A percentile compares a stretch with the other conserved stretches of the same genome.
phyloP scores from a whole-genome alignment of 768 basidiomycete species.

The Amanita exitialis region DNA sequence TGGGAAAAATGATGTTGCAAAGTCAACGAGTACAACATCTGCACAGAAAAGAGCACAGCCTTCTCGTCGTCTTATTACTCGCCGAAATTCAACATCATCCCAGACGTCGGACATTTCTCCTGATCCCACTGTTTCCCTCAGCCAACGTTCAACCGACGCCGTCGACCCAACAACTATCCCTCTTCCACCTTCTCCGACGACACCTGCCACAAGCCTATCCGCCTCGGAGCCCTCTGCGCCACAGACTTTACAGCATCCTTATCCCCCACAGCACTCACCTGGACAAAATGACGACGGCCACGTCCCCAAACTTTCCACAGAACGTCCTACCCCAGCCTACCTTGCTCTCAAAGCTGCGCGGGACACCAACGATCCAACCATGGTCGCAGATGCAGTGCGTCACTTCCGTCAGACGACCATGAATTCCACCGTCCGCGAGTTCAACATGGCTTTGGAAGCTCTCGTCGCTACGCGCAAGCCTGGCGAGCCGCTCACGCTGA shows the following conservation, averaged over 20 bases:
- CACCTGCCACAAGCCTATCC: neutral
- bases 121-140: neutral
- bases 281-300: neutral
- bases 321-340: slow-evolving; percentile 10
- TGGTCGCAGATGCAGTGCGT: slow-evolving; percentile 25
- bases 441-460: slow-evolving; percentile 53
- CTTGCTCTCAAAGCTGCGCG: slow-evolving; percentile 18
- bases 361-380: slow-evolving; percentile 14
- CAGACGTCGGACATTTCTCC: neutral
- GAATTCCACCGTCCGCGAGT: slow-evolving; percentile 36
- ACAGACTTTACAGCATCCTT: slow-evolving; percentile 9
- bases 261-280: slow-evolving; percentile 1
- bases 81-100: slow-evolving; percentile 38
- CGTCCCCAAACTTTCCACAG: neutral
- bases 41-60: slow-evolving; percentile 1
- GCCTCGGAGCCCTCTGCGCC: slow-evolving; percentile 15
- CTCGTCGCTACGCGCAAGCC: slow-evolving; percentile 32
- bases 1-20: slow-evolving; percentile 11
- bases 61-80: slow-evolving; percentile 25
- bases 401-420: slow-evolving; percentile 18
- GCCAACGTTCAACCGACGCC: slow-evolving; percentile 9
- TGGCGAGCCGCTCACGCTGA: slow-evolving; percentile 44
- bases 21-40: slow-evolving; percentile 8
- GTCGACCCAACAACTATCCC: slow-evolving; percentile 6
- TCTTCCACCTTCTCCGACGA: slow-evolving; percentile 8